Evolutionary conservation across 805 yeast genomes (phyloP), one percentile per base, ranked within the genome.

Genomic region (Blastobotrys chiropterorum): DNA sequence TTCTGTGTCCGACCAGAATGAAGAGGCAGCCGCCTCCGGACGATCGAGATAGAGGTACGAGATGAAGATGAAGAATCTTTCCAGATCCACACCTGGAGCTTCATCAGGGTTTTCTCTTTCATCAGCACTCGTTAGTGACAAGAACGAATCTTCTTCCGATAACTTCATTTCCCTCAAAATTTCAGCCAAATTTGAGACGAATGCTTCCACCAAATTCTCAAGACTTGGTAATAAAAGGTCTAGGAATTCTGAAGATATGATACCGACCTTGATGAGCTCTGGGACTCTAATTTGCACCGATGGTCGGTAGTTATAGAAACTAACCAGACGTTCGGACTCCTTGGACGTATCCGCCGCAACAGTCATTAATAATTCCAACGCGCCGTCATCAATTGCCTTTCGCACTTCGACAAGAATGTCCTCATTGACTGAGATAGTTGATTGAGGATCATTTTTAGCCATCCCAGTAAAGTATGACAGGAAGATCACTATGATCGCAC

Each of bases 71-170:
- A 88, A 90, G 61, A 92, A 87, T 55, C 96, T 75, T 65, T 94
- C 99, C 39, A 94, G 70, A 57, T 94, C 97, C 0, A 92, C 87
- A 59, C 83, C 81, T 21, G 84, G 80, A 1, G 88, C 76, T 16
- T 86, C 74, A 49, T 76, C 81, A 2, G 54, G 50, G 8, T 59
- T 53, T 11, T 58, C 65, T 15, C 56, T 58, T 14, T 56, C 57
- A 30, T 56, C 61, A 14, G 55, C 58, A 17, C 41, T 42, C 38
- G 45, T 22, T 14, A 61, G 51, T 3, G 67, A 65, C n/a, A 66
- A 52, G 31, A 59, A 58, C 44, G 62, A 57, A 45, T 70, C 73
- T 48, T 72, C 76, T 48, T 72, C 76, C 38, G 60, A 59, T 34
- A 62, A 54, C 15, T 67, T 59, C 67, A 72, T 69, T 45, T 72